Base-by-base conservation (phyloP, 2,329 filamentous ascomycete species). In the Beauveria asiatica region DNA sequence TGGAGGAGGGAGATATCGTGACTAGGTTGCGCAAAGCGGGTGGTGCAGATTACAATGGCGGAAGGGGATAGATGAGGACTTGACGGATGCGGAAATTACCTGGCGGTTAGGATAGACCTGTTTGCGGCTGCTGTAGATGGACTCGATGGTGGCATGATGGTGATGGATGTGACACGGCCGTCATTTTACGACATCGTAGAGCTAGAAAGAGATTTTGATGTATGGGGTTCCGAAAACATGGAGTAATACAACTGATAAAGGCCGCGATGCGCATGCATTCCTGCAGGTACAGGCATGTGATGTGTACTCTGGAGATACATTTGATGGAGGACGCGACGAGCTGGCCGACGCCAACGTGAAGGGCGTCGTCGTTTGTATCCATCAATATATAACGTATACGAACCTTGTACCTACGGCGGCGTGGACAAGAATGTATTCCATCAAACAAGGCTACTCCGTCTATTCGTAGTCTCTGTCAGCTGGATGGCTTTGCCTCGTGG, bases 11-110 rank as follows among this genome's bases (percentile, higher is more conserved):
- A 63, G 83, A 86, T 21, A 79, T 89, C 56, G 83, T 88, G 17
- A 70, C 78, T 62, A 74, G 80, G 68, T 72, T 88, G 73, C 76
- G 86, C 70, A 86, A 83, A 75, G 85, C 82, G 4, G 86, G 86
- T 59, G 86, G 86, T 37, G 86, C 86, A 17, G 86, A 89, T 72
- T 89, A 88, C 78, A 86, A 88, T 68, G 84, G 85, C 8, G 85
- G 82, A 11, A 73, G 84, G 64, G 84, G 82, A 9, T 84, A 65
- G 70, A 37, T 2, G 11, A 37, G 11, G 49, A 37, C 27, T 16
- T 0, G 33, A 16, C 33, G 33, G 33, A 37, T 37, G 33, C 33
- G 11, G 11, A 11, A 37, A 5, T 37, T 37, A 1, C 1, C 11
- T 16, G 33, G 11, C 11, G 11, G 11, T 16, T 16, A 5, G 33